phyloP scores from a whole-genome alignment of 2,329 filamentous ascomycete species.

The Fusarium sp. region DNA sequence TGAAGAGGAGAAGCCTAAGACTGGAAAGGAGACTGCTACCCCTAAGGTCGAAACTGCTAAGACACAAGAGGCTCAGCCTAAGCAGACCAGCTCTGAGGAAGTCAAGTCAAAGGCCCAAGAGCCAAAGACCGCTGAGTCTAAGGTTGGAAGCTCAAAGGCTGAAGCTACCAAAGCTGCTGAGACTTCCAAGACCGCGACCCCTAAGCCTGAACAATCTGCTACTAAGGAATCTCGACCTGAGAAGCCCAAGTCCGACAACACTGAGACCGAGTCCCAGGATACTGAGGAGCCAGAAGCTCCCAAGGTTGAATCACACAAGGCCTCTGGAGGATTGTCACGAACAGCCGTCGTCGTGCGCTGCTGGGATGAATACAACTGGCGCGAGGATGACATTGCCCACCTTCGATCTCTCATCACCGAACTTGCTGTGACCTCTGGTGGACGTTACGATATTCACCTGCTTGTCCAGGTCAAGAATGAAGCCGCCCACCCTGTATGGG shows the following conservation, averaged over 20 bases:
- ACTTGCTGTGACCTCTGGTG: slow-evolving; percentile 81
- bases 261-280: slow-evolving; percentile 7
- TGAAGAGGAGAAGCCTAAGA: slow-evolving; percentile 27
- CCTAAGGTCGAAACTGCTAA: slow-evolving; percentile 2
- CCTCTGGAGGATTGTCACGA: slow-evolving; percentile 43
- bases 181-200: slow-evolving; percentile 1
- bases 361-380: slow-evolving; percentile 84
- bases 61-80: neutral
- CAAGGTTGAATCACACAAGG: slow-evolving; percentile 3
- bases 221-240: slow-evolving; percentile 3
- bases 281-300: neutral
- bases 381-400: slow-evolving; percentile 82
- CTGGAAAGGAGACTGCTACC: slow-evolving; percentile 29
- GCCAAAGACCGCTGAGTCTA: slow-evolving; percentile 1
- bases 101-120: neutral
- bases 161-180: slow-evolving; percentile 5
- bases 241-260: slow-evolving; percentile 17
- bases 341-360: slow-evolving; percentile 85
- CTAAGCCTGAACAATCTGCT: neutral
- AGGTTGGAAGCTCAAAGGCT: neutral
- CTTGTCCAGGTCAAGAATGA: slow-evolving; percentile 87
- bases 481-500: slow-evolving; percentile 79
- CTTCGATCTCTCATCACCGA: slow-evolving; percentile 87
- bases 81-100: slow-evolving; percentile 7
- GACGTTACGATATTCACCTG: slow-evolving; percentile 87